Evolutionary conservation across 208 protist species (phyloP), one percentile per base, ranked within the genome.

Genomic region (Vickermania ingenoplastis): DNA sequence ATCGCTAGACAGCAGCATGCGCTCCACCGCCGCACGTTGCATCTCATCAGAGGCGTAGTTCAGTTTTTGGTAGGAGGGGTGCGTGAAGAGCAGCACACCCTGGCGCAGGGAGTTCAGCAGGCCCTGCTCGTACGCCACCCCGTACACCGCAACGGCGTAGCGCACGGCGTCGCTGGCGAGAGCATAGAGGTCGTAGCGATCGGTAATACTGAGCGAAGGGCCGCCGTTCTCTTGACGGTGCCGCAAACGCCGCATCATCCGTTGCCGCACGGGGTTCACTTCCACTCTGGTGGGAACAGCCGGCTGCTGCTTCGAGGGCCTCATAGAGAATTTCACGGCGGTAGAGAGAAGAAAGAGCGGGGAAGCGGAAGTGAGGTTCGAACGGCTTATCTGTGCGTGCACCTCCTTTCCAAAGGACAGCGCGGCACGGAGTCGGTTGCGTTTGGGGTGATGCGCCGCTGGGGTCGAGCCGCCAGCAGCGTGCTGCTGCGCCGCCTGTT

Each of bases 121-220:
- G 49, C 84, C 84, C 23, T 87, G 67, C 56, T 92, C 86, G 56
- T 87, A 92, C 0, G 86, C 79, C 41, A 90, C 65, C 0, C 79
- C 86, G 63, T 92, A 92, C 31, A 68, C 65, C 2, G 77, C 77
- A 13, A 79, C 59, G 1, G 86, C 86, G 60, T 88, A 92, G 24
- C 82, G 86, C 0, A 75, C 68, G 3, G 73, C 57, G 65, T 90
- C 85, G 45, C 71, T 57, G 17, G 75, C 75, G 7, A 61, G 36
- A 29, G 75, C 67, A 52, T 79, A 27, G 28, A 75, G 63, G 28
- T 70, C 53, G 24, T 63, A 52, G 51, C 61, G 63, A 22, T 52
- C 56, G 11, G 61, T 53, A 21, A 71, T 21, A 1, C 60, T 67
- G 36, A 45, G 17, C 36, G 36, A 17, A 45, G 17, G 11, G 7